phyloP scores from a whole-genome alignment of 106 monocot species.

The Triglochin maritima region DNA sequence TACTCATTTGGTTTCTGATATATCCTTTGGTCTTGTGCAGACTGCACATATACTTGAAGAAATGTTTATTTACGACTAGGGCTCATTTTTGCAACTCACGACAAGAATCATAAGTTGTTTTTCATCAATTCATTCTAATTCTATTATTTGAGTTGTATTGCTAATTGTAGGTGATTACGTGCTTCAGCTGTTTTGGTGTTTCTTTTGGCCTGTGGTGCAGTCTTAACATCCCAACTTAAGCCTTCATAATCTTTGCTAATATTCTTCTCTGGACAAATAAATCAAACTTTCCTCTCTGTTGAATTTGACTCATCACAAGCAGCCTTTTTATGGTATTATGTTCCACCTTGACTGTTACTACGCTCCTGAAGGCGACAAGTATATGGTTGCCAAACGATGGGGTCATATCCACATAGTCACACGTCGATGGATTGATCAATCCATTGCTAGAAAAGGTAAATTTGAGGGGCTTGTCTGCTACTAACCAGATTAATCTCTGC shows the following conservation, averaged over 20 bases:
- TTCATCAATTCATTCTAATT: too few relatives aligned
- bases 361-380: constrained; percentile 86
- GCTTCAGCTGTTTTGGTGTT: too few relatives aligned
- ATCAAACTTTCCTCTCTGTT: neutral
- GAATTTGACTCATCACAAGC: neutral
- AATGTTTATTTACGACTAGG: too few relatives aligned
- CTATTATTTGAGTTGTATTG: too few relatives aligned
- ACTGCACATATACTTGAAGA: neutral
- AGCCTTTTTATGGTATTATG: neutral
- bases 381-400: constrained; percentile 78
- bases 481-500: neutral
- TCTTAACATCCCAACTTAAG: too few relatives aligned
- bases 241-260: neutral
- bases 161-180: too few relatives aligned
- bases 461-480: neutral
- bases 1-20: constrained; percentile 93
- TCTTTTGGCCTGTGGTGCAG: too few relatives aligned
- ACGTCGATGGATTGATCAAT: constrained; percentile 74
- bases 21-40: constrained; percentile 56
- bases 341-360: constrained; percentile 56
- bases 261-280: neutral
- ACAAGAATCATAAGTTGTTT: too few relatives aligned
- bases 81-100: too few relatives aligned
- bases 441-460: constrained; percentile 63
- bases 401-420: constrained; percentile 76